Evolutionary conservation across 805 yeast genomes (phyloP).

Genomic region (Yarrowia sp.): DNA sequence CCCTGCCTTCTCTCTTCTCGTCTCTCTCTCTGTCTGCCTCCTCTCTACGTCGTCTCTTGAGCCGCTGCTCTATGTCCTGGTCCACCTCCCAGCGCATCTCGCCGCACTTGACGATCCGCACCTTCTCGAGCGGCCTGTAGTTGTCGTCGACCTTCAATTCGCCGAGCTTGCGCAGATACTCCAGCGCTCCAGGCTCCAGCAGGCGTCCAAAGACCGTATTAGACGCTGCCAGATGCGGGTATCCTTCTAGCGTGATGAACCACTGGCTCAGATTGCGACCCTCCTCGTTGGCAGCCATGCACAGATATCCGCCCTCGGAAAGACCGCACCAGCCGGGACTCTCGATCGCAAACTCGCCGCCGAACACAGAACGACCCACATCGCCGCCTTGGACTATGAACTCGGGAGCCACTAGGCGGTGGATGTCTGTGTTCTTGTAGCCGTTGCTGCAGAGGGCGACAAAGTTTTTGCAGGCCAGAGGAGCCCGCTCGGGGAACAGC

Average conservation of each 20-base stretch:
- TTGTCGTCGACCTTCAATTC: not conserved
- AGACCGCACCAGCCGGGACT: constrained; percentile 14
- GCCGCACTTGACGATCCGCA: not conserved
- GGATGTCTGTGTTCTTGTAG: not conserved
- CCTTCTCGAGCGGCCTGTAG: constrained; percentile 2
- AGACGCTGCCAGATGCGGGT: not conserved
- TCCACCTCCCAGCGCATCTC: not conserved
- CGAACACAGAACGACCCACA: not conserved
- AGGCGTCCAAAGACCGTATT: constrained; percentile 10
- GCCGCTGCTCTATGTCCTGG: too few species aligned
- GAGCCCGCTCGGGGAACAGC: constrained; percentile 1
- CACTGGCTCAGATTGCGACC: not conserved
- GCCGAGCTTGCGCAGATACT: not conserved
- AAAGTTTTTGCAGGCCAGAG: not conserved
- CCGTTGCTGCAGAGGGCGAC: not conserved
- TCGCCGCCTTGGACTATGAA: constrained; percentile 18
- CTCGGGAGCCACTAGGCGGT: constrained; percentile 10
- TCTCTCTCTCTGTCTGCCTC: not conserved
- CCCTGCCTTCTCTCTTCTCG: too few species aligned
- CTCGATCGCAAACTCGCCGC: not conserved
- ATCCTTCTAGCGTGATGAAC: not conserved
- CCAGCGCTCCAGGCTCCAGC: not conserved
- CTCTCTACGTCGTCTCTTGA: too few species aligned
- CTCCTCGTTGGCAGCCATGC: not conserved
- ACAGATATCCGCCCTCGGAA: not conserved